phyloP scores from a whole-genome alignment of 208 protist genomes.

The Vickermania ingenoplastis region DNA sequence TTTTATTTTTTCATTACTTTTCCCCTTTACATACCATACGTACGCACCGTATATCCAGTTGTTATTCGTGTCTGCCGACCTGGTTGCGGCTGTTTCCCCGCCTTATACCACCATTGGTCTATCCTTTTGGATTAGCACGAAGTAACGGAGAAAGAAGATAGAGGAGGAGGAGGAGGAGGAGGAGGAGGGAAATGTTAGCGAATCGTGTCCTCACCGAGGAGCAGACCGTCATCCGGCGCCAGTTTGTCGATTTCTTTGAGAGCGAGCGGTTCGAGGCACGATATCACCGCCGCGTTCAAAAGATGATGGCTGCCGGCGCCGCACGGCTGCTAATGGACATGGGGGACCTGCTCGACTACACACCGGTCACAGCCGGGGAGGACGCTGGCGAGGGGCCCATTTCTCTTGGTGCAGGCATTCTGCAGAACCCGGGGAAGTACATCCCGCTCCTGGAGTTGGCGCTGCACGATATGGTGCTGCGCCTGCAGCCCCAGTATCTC shows the following conservation, averaged over 20 bases:
- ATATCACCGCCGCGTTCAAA: slow-evolving; percentile 68
- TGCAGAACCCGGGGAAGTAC: slow-evolving; percentile 78
- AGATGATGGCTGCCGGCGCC: slow-evolving; percentile 77
- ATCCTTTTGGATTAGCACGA: no score
- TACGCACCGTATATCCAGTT: no score
- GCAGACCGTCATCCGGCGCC: slow-evolving; percentile 77
- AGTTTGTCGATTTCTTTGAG: slow-evolving; percentile 88
- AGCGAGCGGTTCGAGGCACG: slow-evolving; percentile 75
- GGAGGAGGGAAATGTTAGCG: slow-evolving; percentile 47
- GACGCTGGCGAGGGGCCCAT: slow-evolving; percentile 1
- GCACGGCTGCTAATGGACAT: slow-evolving; percentile 86
- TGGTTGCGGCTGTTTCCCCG: no score
- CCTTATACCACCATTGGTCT: no score
- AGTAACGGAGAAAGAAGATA: no score
- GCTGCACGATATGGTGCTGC: slow-evolving; percentile 81
- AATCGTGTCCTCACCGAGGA: slow-evolving; percentile 80
- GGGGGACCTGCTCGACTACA: slow-evolving; percentile 85
- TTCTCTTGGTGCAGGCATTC: slow-evolving; percentile 58
- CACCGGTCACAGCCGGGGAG: slow-evolving; percentile 14
- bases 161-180: no score
- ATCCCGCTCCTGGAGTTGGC: slow-evolving; percentile 89
- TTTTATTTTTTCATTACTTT: no score
- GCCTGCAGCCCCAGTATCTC: slow-evolving; percentile 65
- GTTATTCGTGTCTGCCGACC: no score
- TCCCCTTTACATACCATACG: no score